Conservation (phyloP, 2,329 filamentous ascomycete genomes). For the Sporothrix brunneoviolacea region DNA sequence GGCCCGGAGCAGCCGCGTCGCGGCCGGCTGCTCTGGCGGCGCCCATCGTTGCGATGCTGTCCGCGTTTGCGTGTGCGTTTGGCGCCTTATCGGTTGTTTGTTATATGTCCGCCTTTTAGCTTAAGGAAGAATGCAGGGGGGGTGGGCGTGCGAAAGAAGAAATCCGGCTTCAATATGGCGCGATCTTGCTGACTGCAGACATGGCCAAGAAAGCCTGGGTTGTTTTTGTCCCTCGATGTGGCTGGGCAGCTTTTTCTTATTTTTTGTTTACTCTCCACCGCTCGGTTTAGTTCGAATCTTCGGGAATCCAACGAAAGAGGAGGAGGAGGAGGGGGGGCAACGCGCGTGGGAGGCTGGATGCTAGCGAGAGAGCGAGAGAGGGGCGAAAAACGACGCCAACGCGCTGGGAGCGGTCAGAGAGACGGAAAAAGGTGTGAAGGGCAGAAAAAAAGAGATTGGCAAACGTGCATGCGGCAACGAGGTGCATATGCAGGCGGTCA, state of each 20-base stretch:
- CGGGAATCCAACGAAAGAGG: neutral
- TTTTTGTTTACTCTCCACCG: slow-evolving; percentile 1
- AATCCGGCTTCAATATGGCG: neutral
- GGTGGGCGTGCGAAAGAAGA: neutral
- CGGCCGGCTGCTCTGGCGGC: slow-evolving; percentile 12
- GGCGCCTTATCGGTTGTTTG: neutral
- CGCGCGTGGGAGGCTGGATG: slow-evolving; percentile 8
- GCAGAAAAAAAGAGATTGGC: slow-evolving; percentile 6
- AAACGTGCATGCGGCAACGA: slow-evolving; percentile 8
- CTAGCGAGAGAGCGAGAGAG: slow-evolving; percentile 4
- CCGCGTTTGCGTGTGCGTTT: neutral
- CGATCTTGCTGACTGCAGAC: neutral
- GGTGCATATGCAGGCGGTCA: slow-evolving; percentile 13
- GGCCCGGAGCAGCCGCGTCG: slow-evolving; percentile 6
- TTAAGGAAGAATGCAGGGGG: neutral
- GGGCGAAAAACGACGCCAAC: slow-evolving; percentile 9
- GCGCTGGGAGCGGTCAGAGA: slow-evolving; percentile 12
- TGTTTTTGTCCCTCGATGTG: neutral
- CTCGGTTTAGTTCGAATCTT: slow-evolving; percentile 2
- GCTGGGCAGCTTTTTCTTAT: neutral
- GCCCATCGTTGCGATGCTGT: slow-evolving; percentile 1
- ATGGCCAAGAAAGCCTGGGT: neutral
- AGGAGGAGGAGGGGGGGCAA: slow-evolving; percentile 1
- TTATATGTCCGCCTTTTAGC: neutral
- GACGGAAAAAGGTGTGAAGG: neutral